Evolutionary conservation across 2,329 filamentous ascomycete species (phyloP), one percentile per base, ranked within the genome.

Genomic region (Fusarium foetens): DNA sequence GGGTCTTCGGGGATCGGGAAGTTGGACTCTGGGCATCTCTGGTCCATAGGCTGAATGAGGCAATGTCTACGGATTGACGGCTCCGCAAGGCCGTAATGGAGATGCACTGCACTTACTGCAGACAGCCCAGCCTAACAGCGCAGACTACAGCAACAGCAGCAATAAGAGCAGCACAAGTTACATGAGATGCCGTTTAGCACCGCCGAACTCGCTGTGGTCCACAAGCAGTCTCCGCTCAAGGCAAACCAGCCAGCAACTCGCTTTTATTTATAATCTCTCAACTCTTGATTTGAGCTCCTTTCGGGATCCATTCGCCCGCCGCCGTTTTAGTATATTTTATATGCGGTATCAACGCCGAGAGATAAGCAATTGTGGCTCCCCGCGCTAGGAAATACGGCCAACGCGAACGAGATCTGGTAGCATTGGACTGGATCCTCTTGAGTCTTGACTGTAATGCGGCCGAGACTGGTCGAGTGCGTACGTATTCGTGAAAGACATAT

Each of bases 191-290:
- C 58, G 55, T 41, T 66, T 71, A 70, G 65, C 65, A 62, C 54
- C 58, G 68, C 75, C 75, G 75, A 77, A 66, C 59, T 77, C 75
- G 73, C 70, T 71, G 63, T 62, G 71, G 68, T 73, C 66, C 63
- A 73, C 64, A 61, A 57, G 62, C 35, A 53, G 49, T 53, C 74
- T 77, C 75, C 75, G 75, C 73, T 61, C 51, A 41, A 58, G 10
- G 27, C 27, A 48, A 58, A 27, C 41, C 31, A 58, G 43, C 58
- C 65, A 75, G 73, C 63, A 70, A 64, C 66, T 69, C 67, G 63
- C 68, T 68, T 72, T 69, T 79, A 76, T 76, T 79, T 79, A 78
- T 79, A 79, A 79, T 76, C 63, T 66, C 54, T 69, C 68, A 57
- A 72, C 63, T 53, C 46, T 76, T 75, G 65, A 72, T 74, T 75